These are phyloP conservation scores for Ophidiomyces ophidiicola DNA, from an alignment of 2,329 filamentous ascomycete genomes.

Conservation along the genomic window DNA sequence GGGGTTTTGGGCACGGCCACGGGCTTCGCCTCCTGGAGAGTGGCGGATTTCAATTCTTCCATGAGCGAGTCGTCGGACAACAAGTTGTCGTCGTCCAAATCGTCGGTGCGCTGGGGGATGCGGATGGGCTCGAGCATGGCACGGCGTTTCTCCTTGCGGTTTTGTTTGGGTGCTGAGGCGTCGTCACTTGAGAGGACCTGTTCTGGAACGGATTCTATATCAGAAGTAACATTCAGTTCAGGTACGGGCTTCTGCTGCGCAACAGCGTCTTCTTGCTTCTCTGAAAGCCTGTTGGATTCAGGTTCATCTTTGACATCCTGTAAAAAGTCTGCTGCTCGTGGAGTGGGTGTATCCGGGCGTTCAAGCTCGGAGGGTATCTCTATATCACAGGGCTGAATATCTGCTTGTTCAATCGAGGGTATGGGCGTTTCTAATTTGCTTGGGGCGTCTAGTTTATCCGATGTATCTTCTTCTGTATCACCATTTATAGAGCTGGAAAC, in stretches of 20 bases:
- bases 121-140: conserved; percentile 43
- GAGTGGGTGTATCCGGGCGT: conserved; percentile 11
- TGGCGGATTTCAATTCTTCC: conserved; percentile 73
- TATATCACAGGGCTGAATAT: conserved; percentile 3
- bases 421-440: not conserved
- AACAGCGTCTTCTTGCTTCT: not conserved
- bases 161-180: conserved; percentile 17
- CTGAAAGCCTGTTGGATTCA: not conserved
- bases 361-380: conserved; percentile 8
- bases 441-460: not conserved
- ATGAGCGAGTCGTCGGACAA: conserved; percentile 61
- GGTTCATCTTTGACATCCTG: not conserved
- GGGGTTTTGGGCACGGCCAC: conserved; percentile 73
- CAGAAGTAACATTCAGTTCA: not conserved
- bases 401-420: not conserved
- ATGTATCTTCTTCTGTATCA: not conserved
- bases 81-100: conserved; percentile 33
- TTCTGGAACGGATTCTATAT: not conserved
- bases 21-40: conserved; percentile 69
- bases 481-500: not conserved
- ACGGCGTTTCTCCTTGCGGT: conserved; percentile 26
- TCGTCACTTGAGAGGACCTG: conserved; percentile 14
- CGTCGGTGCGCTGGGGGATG: conserved; percentile 26
- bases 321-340: conserved; percentile 7
- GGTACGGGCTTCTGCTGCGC: not conserved